Evolutionary conservation across 306 rosid genomes (phyloP).

Genomic region (Mimosa pudica): DNA sequence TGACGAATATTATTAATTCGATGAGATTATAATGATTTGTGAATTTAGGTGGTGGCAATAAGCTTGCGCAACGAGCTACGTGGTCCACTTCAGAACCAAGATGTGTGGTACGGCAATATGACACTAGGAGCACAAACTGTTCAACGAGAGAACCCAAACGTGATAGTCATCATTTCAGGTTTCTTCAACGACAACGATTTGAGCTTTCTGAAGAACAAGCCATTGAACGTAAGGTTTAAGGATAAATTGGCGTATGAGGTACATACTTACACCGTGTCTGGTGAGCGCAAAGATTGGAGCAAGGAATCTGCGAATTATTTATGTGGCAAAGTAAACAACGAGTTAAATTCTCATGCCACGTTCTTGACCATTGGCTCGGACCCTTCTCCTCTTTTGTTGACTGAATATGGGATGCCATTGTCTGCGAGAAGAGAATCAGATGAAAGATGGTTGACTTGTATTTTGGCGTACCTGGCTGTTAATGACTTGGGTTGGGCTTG

Average conservation of each 20-base stretch:
- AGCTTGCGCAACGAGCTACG: conserved; percentile 43
- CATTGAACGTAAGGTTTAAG: conserved; percentile 2
- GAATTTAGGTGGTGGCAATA: conserved; percentile 33
- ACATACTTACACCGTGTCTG: conserved; percentile 33
- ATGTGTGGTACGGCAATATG: conserved; percentile 24
- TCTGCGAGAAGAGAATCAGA: not conserved
- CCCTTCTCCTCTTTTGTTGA: conserved; percentile 25
- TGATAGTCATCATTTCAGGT: conserved; percentile 30
- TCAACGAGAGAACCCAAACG: conserved; percentile 26
- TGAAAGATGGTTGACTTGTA: conserved; percentile 39
- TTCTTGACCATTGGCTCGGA: conserved; percentile 25
- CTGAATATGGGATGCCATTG: conserved; percentile 38
- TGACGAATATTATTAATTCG: not conserved
- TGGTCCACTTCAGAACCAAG: conserved; percentile 18
- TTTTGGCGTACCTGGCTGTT: conserved; percentile 27
- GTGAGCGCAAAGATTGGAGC: conserved; percentile 5
- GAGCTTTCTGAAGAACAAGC: conserved; percentile 13
- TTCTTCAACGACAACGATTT: conserved; percentile 33
- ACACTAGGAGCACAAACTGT: conserved; percentile 23
- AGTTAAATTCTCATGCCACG: conserved; percentile 23
- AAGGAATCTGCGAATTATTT: conserved; percentile 16
- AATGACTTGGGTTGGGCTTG: conserved; percentile 41
- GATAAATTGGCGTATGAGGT: conserved; percentile 39
- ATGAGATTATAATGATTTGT: not conserved
- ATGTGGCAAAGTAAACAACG: conserved; percentile 21